These are phyloP conservation scores for Boletus calvinii DNA, from an alignment of 1,284 basidiomycete species.

Conservation along the genomic window DNA sequence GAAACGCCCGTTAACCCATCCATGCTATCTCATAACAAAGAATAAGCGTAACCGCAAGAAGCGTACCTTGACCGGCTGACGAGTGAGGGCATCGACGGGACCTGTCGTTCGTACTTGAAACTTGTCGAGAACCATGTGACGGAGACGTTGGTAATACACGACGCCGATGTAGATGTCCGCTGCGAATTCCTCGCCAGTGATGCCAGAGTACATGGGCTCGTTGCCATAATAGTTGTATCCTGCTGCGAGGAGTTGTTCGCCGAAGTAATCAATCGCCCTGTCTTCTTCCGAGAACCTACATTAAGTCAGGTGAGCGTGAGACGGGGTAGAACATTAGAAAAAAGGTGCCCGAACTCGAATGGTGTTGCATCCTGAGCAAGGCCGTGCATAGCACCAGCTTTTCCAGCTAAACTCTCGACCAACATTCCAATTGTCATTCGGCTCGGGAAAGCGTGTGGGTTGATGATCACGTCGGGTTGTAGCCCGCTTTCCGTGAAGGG, in stretches of 20 bases:
- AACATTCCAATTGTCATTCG: conserved; percentile 99
- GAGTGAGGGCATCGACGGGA: conserved; percentile 92
- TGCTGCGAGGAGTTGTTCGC: conserved; percentile 88
- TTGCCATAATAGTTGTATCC: conserved; percentile 99
- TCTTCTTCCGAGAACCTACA: conserved; percentile 92
- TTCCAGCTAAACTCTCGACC: conserved; percentile 98
- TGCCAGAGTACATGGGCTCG: conserved; percentile 99
- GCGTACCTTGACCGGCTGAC: conserved; percentile 94
- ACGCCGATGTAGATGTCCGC: conserved; percentile 99
- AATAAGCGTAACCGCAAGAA: neutral
- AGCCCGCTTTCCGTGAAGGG: conserved; percentile 98
- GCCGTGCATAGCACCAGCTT: conserved; percentile 97
- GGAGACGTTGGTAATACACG: conserved; percentile 97
- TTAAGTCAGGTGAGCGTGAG: conserved; percentile 13
- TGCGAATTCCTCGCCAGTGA: conserved; percentile 97
- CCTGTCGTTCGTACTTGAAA: conserved; percentile 99
- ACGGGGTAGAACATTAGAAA: neutral
- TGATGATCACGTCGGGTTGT: conserved; percentile 99
- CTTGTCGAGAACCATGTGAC: conserved; percentile 99
- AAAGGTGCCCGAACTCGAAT: conserved; percentile 69
- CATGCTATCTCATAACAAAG: neutral
- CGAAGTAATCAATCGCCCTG: conserved; percentile 96
- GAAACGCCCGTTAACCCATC: conserved; percentile 6
- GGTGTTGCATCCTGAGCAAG: conserved; percentile 98
- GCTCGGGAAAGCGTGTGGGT: conserved; percentile 98